phyloP scores from a whole-genome alignment of 225 moss, liverwort and hornwort species.

The Ulota crispa region DNA sequence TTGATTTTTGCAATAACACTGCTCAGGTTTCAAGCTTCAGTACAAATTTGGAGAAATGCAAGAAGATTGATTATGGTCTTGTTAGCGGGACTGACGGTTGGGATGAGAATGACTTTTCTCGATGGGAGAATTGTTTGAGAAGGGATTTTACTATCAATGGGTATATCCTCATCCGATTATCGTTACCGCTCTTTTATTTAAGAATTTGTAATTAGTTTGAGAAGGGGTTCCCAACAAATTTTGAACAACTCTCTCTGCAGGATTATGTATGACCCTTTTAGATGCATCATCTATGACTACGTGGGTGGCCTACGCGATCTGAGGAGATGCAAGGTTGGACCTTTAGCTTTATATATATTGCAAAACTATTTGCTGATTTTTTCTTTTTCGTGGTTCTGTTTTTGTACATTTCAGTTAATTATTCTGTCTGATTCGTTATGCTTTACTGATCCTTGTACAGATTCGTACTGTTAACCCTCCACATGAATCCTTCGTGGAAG shows the following conservation, averaged over 20 bases:
- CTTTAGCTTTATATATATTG: background rate
- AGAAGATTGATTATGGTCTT: constrained; percentile 36
- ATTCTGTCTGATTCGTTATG: background rate
- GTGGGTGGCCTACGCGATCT: constrained; percentile 88
- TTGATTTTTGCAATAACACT: background rate
- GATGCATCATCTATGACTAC: constrained; percentile 80
- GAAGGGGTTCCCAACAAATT: background rate
- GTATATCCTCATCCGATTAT: constrained; percentile 36
- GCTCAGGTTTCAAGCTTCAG: constrained; percentile 92
- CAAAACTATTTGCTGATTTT: background rate
- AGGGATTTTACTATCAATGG: constrained; percentile 96
- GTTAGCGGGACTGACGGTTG: constrained; percentile 82
- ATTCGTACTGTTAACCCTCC: constrained; percentile 92
- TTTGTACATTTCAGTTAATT: background rate
- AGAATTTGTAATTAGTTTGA: background rate
- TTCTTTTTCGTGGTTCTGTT: background rate
- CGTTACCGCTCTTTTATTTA: background rate
- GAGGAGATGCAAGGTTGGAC: constrained; percentile 77
- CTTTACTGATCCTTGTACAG: constrained; percentile 38
- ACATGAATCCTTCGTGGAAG: constrained; percentile 84
- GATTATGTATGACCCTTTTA: constrained; percentile 95
- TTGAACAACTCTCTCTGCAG: constrained; percentile 50
- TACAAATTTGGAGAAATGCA: constrained; percentile 61
- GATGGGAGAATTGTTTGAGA: constrained; percentile 84
- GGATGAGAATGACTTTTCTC: constrained; percentile 83